Conservation (phyloP, 1,139 yeast species). For the Debaryomyces sp. region DNA sequence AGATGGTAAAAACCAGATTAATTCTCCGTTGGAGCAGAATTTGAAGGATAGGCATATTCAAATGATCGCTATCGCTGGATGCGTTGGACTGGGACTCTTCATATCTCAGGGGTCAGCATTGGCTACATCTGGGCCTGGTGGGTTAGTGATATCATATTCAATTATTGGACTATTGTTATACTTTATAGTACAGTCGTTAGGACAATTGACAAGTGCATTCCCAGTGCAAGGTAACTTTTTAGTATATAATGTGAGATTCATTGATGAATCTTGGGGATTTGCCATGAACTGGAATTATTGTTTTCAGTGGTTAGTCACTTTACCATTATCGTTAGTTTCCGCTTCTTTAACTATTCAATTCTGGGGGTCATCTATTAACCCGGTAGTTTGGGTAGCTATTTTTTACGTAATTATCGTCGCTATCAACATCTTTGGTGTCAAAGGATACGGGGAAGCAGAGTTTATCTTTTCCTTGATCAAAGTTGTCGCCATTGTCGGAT, state of each 20-base stretch:
- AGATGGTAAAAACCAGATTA: neutral
- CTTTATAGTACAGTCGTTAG: constrained; percentile 59
- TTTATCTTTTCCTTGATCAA: constrained; percentile 43
- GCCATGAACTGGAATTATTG: constrained; percentile 37
- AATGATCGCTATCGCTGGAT: constrained; percentile 28
- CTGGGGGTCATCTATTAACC: constrained; percentile 40
- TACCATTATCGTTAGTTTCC: constrained; percentile 49
- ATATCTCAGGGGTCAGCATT: constrained; percentile 29
- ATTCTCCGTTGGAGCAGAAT: constrained; percentile 15
- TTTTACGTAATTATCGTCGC: constrained; percentile 38
- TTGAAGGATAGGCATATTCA: constrained; percentile 23
- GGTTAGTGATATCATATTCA: constrained; percentile 56
- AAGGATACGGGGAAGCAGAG: constrained; percentile 51
- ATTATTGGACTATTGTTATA: constrained; percentile 61
- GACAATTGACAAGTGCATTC: constrained; percentile 65
- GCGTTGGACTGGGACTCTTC: constrained; percentile 29
- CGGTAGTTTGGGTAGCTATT: constrained; percentile 48
- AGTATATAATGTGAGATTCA: constrained; percentile 30
- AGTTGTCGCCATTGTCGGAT: constrained; percentile 47
- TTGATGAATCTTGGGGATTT: constrained; percentile 35
- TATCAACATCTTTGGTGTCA: constrained; percentile 48
- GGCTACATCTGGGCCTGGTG: constrained; percentile 55
- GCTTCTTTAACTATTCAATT: constrained; percentile 45
- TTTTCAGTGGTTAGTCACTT: constrained; percentile 40
- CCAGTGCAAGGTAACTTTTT: constrained; percentile 60